A percentile compares a stretch with the other conserved stretches of the same genome.
These are phyloP conservation scores for Vigna trinervia DNA, from an alignment of 306 rosid species.

Conservation along the genomic window DNA sequence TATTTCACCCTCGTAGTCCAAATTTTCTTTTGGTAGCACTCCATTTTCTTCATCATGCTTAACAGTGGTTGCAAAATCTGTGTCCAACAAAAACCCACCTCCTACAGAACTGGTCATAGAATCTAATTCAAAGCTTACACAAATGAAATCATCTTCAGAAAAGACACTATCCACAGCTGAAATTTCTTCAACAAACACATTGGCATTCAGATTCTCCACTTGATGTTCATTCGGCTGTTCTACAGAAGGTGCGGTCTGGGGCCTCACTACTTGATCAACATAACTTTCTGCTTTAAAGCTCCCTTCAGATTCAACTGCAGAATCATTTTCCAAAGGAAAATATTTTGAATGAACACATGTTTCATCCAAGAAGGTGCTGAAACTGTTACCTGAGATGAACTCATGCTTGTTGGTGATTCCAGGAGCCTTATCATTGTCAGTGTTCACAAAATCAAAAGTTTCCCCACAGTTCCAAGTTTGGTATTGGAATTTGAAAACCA, in stretches of 20 bases:
- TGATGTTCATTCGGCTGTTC: conserved; percentile 38
- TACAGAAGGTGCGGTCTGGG: neutral
- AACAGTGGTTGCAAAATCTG: conserved; percentile 46
- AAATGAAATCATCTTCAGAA: conserved; percentile 39
- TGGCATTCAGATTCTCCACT: conserved; percentile 26
- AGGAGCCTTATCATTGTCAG: conserved; percentile 12
- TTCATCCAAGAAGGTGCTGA: conserved; percentile 18
- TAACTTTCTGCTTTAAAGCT: conserved; percentile 27
- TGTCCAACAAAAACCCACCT: conserved; percentile 48
- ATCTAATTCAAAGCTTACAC: conserved; percentile 47
- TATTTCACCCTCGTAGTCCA: conserved; percentile 21
- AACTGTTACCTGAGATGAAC: conserved; percentile 42
- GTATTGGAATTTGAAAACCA: conserved; percentile 67
- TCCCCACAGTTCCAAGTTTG: conserved; percentile 48
- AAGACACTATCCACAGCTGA: conserved; percentile 31
- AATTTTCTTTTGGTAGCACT: conserved; percentile 32
- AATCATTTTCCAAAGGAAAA: conserved; percentile 17
- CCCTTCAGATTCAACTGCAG: conserved; percentile 24
- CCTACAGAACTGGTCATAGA: conserved; percentile 43
- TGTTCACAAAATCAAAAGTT: conserved; percentile 31
- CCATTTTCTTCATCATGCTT: conserved; percentile 36
- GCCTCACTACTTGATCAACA: conserved; percentile 29
- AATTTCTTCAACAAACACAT: neutral
- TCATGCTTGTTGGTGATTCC: conserved; percentile 46
- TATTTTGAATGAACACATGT: conserved; percentile 16